A percentile compares a stretch with the other conserved stretches of the same genome.
phyloP scores from a whole-genome alignment of 1,284 basidiomycete genomes.

The Cryptococcus sp. region DNA sequence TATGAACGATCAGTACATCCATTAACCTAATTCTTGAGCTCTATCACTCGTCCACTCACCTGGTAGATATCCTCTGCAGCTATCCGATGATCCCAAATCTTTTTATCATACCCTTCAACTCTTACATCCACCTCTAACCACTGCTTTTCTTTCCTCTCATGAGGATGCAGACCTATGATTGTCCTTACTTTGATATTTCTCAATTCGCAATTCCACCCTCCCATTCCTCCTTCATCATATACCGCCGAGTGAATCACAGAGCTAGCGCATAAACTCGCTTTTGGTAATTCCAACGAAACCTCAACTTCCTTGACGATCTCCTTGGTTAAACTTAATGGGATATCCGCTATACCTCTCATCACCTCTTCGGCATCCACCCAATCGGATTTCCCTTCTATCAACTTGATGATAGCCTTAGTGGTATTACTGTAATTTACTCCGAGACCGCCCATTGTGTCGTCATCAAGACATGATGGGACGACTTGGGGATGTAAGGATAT shows the following conservation, averaged over 20 bases:
- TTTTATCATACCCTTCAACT: conserved; percentile 34
- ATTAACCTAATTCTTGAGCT: neutral
- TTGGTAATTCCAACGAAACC: conserved; percentile 23
- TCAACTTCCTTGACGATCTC: conserved; percentile 23
- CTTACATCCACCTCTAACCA: conserved; percentile 60
- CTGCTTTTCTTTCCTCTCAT: conserved; percentile 67
- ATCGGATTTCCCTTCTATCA: neutral
- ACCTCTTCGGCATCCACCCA: conserved; percentile 24
- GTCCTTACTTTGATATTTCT: conserved; percentile 56
- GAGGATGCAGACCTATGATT: conserved; percentile 68
- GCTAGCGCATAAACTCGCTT: conserved; percentile 30
- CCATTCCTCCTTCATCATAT: neutral
- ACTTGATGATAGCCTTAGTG: conserved; percentile 35
- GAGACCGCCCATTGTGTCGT: conserved; percentile 37
- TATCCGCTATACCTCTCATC: conserved; percentile 14
- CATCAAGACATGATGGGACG: conserved; percentile 28
- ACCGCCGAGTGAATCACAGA: conserved; percentile 16
- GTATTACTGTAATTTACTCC: conserved; percentile 47
- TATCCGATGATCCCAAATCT: conserved; percentile 46
- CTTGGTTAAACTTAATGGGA: conserved; percentile 14
- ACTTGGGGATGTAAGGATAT: conserved; percentile 28
- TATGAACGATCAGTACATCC: conserved; percentile 10
- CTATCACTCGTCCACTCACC: conserved; percentile 40
- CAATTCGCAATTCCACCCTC: conserved; percentile 29
- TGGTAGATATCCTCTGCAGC: conserved; percentile 48